A percentile compares a stretch with the other conserved stretches of the same genome.
These are phyloP conservation scores for Chlorella ohadii DNA, from an alignment of 139 green algal species.

Conservation along the genomic window DNA sequence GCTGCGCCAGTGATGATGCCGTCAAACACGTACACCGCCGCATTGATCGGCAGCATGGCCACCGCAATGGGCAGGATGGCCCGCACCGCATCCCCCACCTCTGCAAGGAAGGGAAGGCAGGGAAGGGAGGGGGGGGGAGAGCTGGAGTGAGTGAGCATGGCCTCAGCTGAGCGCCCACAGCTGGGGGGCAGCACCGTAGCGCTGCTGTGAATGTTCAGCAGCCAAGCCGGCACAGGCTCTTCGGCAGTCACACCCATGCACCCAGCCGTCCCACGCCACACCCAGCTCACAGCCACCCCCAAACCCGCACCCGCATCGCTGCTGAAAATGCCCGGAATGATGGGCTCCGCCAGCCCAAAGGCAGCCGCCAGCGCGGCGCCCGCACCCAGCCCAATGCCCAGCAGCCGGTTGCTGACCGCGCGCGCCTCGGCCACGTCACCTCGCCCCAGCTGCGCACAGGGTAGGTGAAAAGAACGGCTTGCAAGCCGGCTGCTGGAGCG, in stretches of 20 bases:
- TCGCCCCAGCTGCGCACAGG: neutral
- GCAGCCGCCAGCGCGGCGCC: conserved; percentile 31
- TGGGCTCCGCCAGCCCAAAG: conserved; percentile 24
- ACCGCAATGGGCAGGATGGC: conserved; percentile 69
- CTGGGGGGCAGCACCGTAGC: too few species aligned
- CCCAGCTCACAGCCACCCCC: too few species aligned
- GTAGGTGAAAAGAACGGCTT: neutral
- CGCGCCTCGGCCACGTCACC: conserved; percentile 41
- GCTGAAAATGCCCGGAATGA: conserved; percentile 57
- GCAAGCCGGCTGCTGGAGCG: too few species aligned
- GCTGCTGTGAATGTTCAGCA: too few species aligned
- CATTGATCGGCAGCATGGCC: conserved; percentile 76
- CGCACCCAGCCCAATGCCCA: conserved; percentile 59
- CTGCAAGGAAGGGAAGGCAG: neutral
- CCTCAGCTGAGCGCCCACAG: too few species aligned
- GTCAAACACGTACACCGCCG: conserved; percentile 80
- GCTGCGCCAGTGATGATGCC: conserved; percentile 76
- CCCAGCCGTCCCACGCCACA: neutral
- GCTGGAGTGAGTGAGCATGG: too few species aligned
- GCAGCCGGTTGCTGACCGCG: conserved; percentile 62
- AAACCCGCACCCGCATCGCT: conserved; percentile 27
- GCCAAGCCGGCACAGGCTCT: too few species aligned
- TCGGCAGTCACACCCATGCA: neutral
- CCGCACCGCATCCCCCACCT: conserved; percentile 46
- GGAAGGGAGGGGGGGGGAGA: too few species aligned